Base-by-base conservation (phyloP, 257 asterid genomes). In the Haberlea rhodopensis region DNA sequence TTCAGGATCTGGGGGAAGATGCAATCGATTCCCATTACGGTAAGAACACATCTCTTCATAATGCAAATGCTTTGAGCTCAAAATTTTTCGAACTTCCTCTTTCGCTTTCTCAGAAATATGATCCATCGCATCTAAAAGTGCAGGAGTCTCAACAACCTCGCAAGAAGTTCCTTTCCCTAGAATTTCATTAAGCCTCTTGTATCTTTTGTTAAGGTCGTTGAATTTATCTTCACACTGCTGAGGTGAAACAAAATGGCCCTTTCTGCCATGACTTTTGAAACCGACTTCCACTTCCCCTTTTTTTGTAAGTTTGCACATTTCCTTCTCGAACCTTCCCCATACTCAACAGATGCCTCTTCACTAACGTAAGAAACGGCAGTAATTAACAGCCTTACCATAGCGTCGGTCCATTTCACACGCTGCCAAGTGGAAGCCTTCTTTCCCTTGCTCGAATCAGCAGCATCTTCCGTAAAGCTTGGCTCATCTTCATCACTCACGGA, bases 331-430 rank as follows among this genome's bases (percentile, higher is more conserved):
- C 84, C 79, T 3, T 71, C 76, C 24, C 76, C 84, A 49, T 70
- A 68, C 9, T 79, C 87, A 32, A 80, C 73, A 22, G 83, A 72
- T 7, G 80, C 67, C 69, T 87, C 95, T 70, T 87, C 95, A 1
- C 80, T 80, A 1, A 87, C 85, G 74, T 87, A 87, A 0, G 95
- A 87, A 62, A 87, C 95, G 8, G 95, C 88, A 1, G 95, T 87
- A n/a, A n/a, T n/a, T n/a, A n/a, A n/a, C n/a, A n/a, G n/a, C n/a
- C n/a, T n/a, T n/a, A n/a, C n/a, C n/a, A n/a, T n/a, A n/a, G n/a
- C n/a, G n/a, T n/a, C n/a, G n/a, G n/a, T n/a, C n/a, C n/a, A n/a
- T n/a, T n/a, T n/a, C n/a, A n/a, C n/a, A n/a, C n/a, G n/a, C n/a
- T n/a, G n/a, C n/a, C n/a, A n/a, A n/a, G n/a, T n/a, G n/a, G n/a